These are phyloP conservation scores for Phoenix roebelenii DNA, from an alignment of 176 grass and related monocot genomes.

Conservation along the genomic window DNA sequence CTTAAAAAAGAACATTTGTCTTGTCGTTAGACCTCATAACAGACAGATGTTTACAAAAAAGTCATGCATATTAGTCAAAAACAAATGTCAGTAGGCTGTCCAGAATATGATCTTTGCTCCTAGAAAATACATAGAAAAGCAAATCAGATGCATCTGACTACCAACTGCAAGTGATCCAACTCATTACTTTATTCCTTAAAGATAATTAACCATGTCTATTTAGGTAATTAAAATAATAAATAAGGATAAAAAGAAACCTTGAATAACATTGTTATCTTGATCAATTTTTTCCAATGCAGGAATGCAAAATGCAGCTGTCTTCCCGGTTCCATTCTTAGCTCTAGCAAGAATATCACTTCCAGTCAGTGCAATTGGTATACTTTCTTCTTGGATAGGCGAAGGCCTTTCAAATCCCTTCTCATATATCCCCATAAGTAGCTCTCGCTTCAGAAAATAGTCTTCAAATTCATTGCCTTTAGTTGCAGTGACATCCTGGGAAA, in stretches of 20 bases:
- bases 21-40: too few relatives aligned
- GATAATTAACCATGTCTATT: not conserved
- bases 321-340: conserved; percentile 91
- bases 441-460: conserved; percentile 96
- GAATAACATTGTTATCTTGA: conserved; percentile 75
- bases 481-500: conserved; percentile 70
- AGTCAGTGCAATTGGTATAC: conserved; percentile 91
- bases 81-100: too few relatives aligned
- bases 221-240: not conserved
- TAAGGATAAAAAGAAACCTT: conserved; percentile 42
- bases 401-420: conserved; percentile 92
- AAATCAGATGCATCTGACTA: too few relatives aligned
- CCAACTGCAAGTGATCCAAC: too few relatives aligned
- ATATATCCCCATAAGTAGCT: conserved; percentile 97
- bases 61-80: too few relatives aligned
- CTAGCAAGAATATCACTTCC: conserved; percentile 94
- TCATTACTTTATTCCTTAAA: not conserved
- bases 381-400: conserved; percentile 97
- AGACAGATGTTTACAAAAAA: too few relatives aligned
- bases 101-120: not conserved
- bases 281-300: conserved; percentile 91
- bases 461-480: conserved; percentile 98
- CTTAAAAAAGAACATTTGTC: too few relatives aligned
- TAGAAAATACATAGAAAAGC: not conserved
- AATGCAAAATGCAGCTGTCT: conserved; percentile 95